Evolutionary conservation across 805 yeast genomes (phyloP).

Genomic region (Saccharomycopsis oosterbeekiorum): DNA sequence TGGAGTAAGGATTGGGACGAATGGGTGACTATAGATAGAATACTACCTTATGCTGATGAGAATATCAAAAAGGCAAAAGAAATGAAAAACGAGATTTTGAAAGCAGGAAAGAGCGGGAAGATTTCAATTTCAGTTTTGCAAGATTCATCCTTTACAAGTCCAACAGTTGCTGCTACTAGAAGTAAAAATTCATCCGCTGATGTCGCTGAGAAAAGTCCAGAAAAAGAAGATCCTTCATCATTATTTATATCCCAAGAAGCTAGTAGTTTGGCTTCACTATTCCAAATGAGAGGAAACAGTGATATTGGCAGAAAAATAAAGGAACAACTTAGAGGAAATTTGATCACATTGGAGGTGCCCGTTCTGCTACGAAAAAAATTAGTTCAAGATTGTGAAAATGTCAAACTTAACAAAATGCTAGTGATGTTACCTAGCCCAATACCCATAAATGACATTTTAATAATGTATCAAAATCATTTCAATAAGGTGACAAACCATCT

Average conservation of each 20-base stretch:
- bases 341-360: slow-evolving; percentile 51
- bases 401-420: slow-evolving; percentile 69
- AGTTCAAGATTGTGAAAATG: slow-evolving; percentile 88
- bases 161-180: neutral
- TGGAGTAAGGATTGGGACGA: slow-evolving; percentile 97
- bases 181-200: neutral
- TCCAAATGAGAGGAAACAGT: neutral
- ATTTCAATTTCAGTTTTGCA: neutral
- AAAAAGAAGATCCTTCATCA: neutral
- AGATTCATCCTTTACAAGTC: neutral
- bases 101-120: neutral
- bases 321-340: slow-evolving; percentile 21
- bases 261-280: neutral
- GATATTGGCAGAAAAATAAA: slow-evolving; percentile 9
- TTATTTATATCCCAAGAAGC: neutral
- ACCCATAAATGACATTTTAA: slow-evolving; percentile 44
- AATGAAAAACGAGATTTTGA: slow-evolving; percentile 31
- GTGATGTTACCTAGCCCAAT: slow-evolving; percentile 52
- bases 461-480: slow-evolving; percentile 32
- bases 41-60: slow-evolving; percentile 60
- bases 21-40: slow-evolving; percentile 70
- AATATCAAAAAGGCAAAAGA: slow-evolving; percentile 55
- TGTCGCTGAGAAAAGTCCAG: neutral
- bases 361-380: slow-evolving; percentile 55
- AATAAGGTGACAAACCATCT: neutral